Base-by-base conservation (phyloP, 1,139 yeast genomes). In the Yamadazyma jaroonii region DNA sequence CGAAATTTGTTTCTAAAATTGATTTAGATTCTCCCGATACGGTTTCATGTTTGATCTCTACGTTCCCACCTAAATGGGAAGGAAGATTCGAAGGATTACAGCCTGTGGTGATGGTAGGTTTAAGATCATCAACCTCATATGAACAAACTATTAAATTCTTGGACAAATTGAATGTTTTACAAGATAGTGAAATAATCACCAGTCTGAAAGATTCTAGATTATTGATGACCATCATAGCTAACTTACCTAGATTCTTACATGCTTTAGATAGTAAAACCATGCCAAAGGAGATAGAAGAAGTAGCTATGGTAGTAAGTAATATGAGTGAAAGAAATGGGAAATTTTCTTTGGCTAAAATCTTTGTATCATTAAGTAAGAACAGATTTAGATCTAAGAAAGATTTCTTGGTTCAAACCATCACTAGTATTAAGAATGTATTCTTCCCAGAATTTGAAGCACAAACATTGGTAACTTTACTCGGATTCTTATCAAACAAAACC, bases 41-140 rank as follows among this genome's bases (percentile, higher is more conserved):
- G 0, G 92, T 89, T 2, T 77, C 84, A 14, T 83, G 95, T 57
- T 68, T 90, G 40, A 77, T 87, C 14, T 77, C 94, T 0, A 84
- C 94, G 0, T 92, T 90, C 56, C 99, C 99, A 0, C 83, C 95
- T 0, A 84, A 86, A 46, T 94, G 98, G 98, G 96, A 88, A 53
- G 96, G 97, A 1, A 75, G 81, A 39, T 92, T 90, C 57, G 92
- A 84, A 52, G 98, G 98, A 0, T 64, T 94, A 9, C 96, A 89
- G 50, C 81, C 77, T 37, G 74, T 84, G 23, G 79, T 90, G 0
- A 67, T 87, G 72, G 79, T 79, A 32, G 99, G 99, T 0, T 65
- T 92, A 43, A 67, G 96, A 37, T 89, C 97, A 0, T 70, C 90
- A 1, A 76, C 79, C 33, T 78, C 96, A 0, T 85, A 84, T 70